Base-by-base conservation (phyloP, 106 monocot species). In the Iris macrosiphon region DNA sequence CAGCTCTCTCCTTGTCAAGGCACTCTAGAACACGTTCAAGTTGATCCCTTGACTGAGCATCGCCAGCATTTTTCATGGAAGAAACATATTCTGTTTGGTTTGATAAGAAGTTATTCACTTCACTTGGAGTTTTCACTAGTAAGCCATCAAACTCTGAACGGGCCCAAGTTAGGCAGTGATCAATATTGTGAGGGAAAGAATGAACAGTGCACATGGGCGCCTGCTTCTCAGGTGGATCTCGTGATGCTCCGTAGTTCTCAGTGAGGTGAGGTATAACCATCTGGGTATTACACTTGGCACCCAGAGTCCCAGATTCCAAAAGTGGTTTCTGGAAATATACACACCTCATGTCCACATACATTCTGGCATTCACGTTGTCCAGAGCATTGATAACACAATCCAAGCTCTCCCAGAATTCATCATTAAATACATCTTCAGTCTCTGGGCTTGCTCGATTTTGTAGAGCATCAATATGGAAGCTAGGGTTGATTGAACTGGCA, bases 141-240 rank as follows among this genome's bases (percentile, higher is more conserved):
- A 86, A 70, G 14, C 89, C 85, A 55, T 86, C 85, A 77, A 96
- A 96, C 49, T 86, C 89, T 41, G 85, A 89, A 14, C 95, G 73
- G 15, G 95, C 95, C 95, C 95, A 96, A 47, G 95, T 83, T 31
- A 96, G 55, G 59, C 95, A 96, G 40, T 96, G 89, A 68, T 89
- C 85, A 57, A 96, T 89, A 52, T 96, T 96, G 43, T 96, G 95
- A 30, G 95, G 95, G 26, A 96, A 89, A 25, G 89, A 89, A 38
- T 96, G 95, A 46, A 96, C 78, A 9, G 95, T 96, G 62, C 95
- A 89, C 89, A 89, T 89, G 32, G 89, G 95, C 23, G 85, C 95
- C 62, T 89, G 85, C 51, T 75, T 96, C 61, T 96, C 89, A 45
- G 95, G 95, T 15, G 92, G 48, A 16, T 92, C 92, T 57, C 77